phyloP scores from a whole-genome alignment of 768 basidiomycete genomes.

The Boletus pseudo-olivaceus region DNA sequence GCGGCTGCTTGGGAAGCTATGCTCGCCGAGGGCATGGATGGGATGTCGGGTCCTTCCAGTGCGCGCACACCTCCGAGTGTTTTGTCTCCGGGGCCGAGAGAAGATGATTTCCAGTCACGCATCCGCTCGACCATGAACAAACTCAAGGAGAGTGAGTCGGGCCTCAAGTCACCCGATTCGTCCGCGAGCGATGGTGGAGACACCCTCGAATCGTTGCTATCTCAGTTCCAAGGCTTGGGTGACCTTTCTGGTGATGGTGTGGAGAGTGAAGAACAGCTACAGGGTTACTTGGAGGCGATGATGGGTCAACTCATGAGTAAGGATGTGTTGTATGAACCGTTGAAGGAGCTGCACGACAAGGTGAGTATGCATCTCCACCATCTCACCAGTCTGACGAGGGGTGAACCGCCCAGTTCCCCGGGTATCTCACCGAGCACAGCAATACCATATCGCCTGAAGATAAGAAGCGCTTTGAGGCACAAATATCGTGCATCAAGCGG shows the following conservation, averaged over 20 bases:
- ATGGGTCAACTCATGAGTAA: slow-evolving; percentile 33
- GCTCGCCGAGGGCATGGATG: slow-evolving; percentile 52
- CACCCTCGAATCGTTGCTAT: slow-evolving; percentile 51
- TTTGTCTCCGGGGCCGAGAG: slow-evolving; percentile 8
- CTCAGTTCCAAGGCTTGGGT: slow-evolving; percentile 35
- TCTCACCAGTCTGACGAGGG: slow-evolving; percentile 3
- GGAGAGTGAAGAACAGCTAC: slow-evolving; percentile 50
- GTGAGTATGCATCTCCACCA: not conserved
- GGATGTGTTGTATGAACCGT: slow-evolving; percentile 69
- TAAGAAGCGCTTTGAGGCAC: slow-evolving; percentile 58
- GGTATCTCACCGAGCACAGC: slow-evolving; percentile 60
- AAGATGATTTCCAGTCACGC: slow-evolving; percentile 59
- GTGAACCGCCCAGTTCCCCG: slow-evolving; percentile 59
- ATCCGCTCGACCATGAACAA: slow-evolving; percentile 74
- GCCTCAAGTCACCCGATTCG: slow-evolving; percentile 20
- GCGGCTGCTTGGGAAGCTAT: no score
- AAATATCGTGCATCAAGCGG: slow-evolving; percentile 51
- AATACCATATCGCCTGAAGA: slow-evolving; percentile 55
- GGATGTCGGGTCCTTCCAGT: slow-evolving; percentile 13
- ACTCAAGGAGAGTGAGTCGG: slow-evolving; percentile 62
- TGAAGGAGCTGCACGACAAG: slow-evolving; percentile 62
- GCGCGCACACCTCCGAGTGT: not conserved
- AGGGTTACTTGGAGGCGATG: slow-evolving; percentile 70
- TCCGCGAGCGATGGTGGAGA: slow-evolving; percentile 23
- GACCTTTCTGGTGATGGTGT: slow-evolving; percentile 37